Evolutionary conservation across 1,284 basidiomycete species (phyloP).

Genomic region (Puccinia triticina): DNA sequence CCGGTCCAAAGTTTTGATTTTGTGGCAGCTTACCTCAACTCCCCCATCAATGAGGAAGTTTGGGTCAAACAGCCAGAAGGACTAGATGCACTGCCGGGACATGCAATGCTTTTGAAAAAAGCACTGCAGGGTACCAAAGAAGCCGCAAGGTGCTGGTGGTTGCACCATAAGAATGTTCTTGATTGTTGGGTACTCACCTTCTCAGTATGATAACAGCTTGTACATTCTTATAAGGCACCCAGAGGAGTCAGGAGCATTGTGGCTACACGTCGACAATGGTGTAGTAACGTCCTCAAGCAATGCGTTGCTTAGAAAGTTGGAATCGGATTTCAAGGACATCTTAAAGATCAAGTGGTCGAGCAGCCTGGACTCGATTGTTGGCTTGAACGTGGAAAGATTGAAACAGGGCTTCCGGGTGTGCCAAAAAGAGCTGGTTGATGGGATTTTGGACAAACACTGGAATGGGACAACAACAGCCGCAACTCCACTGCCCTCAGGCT

Average conservation of each 20-base stretch:
- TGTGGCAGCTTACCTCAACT: no score
- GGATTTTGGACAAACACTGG: slow-evolving; percentile 2
- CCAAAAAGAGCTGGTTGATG: not conserved
- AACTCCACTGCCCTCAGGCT: no score
- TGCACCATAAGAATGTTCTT: not conserved
- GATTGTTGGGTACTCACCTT: no score
- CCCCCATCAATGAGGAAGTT: not conserved
- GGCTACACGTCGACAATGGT: no score
- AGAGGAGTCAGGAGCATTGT: no score
- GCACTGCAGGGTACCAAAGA: slow-evolving; percentile 14
- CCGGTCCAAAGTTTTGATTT: slow-evolving; percentile 10
- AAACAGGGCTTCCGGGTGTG: not conserved
- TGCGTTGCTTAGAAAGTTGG: not conserved
- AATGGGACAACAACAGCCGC: no score
- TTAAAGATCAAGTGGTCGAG: slow-evolving; percentile 21
- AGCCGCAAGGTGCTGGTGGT: slow-evolving; percentile 7
- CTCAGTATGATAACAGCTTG: no score
- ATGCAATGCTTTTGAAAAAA: no score
- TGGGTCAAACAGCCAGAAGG: no score
- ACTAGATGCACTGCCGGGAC: no score
- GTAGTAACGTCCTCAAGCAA: not conserved
- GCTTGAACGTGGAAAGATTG: not conserved
- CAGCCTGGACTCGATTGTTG: not conserved
- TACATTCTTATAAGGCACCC: no score
- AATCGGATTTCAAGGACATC: not conserved